Conservation (phyloP, 1,284 basidiomycete genomes). For the Salmacisia buchloeana region DNA sequence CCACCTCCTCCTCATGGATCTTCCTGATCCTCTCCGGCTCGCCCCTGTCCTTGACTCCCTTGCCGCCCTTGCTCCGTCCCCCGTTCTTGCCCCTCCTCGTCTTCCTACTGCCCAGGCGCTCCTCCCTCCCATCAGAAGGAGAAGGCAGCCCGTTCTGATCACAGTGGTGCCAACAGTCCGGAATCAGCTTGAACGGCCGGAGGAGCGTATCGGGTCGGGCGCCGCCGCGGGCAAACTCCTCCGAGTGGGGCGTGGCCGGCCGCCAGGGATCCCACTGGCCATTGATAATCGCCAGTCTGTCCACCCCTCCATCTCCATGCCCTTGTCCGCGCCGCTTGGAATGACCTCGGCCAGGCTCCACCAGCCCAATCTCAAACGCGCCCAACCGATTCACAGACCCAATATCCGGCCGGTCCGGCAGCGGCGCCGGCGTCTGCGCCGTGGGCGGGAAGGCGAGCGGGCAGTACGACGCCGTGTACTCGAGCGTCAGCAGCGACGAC, state of each 20-base stretch:
- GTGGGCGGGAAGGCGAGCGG: conserved; percentile 74
- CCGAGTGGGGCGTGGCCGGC: conserved; percentile 75
- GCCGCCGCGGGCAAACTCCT: conserved; percentile 59
- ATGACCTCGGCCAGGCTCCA: no score
- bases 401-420: conserved; percentile 70
- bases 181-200: conserved; percentile 80
- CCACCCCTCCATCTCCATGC: conserved; percentile 56
- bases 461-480: conserved; percentile 75
- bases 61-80: no score
- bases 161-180: conserved; percentile 51
- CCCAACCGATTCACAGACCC: conserved; percentile 64
- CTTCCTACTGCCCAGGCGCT: conserved; percentile 55
- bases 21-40: conserved; percentile 74
- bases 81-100: conserved; percentile 71
- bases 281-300: conserved; percentile 78
- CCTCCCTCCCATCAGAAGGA: no score
- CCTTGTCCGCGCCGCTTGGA: no score
- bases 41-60: conserved; percentile 40
- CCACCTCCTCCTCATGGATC: conserved; percentile 74
- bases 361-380: conserved; percentile 56
- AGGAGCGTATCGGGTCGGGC: conserved; percentile 66
- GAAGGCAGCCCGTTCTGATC: conserved; percentile 24
- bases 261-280: conserved; percentile 83
- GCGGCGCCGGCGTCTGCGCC: conserved; percentile 63
- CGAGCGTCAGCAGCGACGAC: conserved; percentile 67